Evolutionary conservation across 768 basidiomycete species (phyloP).

Genomic region (Daedaleopsis nitida): DNA sequence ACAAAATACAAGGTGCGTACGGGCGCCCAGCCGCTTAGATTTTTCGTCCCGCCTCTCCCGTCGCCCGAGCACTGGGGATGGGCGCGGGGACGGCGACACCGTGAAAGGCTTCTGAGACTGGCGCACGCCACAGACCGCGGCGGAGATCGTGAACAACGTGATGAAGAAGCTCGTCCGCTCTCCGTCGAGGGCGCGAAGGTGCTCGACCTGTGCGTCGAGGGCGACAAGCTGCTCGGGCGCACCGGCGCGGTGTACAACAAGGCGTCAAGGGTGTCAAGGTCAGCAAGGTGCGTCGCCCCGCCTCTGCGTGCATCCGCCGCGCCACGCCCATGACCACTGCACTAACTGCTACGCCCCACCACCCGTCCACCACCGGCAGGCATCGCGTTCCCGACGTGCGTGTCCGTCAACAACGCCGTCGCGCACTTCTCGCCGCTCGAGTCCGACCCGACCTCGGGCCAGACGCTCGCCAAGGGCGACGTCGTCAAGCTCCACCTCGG

Average conservation of each 20-base stretch:
- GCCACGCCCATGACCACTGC: too few species aligned
- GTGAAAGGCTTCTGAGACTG: background rate
- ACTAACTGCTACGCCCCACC: too few species aligned
- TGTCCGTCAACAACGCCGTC: constrained; percentile 95
- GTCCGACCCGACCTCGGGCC: constrained; percentile 73
- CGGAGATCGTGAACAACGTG: constrained; percentile 84
- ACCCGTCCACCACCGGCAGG: constrained; percentile 46
- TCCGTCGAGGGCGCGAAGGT: constrained; percentile 81
- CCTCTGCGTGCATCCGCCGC: background rate
- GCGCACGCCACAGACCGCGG: constrained; percentile 65
- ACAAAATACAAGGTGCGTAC: constrained; percentile 81
- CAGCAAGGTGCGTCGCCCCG: constrained; percentile 61
- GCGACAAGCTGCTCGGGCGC: constrained; percentile 89
- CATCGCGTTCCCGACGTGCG: constrained; percentile 90
- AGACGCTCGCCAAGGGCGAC: constrained; percentile 78
- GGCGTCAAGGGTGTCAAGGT: constrained; percentile 84
- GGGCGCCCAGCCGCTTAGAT: constrained; percentile 7
- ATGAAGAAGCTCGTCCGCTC: constrained; percentile 81
- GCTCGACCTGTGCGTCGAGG: constrained; percentile 89
- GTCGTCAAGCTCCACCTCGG: constrained; percentile 96
- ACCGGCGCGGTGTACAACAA: constrained; percentile 90
- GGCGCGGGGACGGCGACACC: too few species aligned
- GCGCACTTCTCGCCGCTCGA: constrained; percentile 96
- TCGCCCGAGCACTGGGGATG: background rate
- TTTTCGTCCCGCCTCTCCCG: background rate